Evolutionary conservation across 2,329 filamentous ascomycete species (phyloP).

Genomic region (Aspergillus sp.): DNA sequence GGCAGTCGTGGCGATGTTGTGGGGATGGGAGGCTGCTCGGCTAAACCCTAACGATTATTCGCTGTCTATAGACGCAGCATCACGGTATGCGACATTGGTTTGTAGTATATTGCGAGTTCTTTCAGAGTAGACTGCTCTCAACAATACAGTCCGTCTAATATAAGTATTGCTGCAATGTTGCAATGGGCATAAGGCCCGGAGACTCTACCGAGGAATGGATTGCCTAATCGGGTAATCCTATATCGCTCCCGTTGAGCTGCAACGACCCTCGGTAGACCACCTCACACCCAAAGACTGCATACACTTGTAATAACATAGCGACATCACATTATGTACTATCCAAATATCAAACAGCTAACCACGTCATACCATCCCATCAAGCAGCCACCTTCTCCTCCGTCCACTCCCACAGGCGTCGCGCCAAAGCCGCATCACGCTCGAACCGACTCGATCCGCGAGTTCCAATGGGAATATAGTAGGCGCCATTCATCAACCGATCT

Average conservation of each 20-base stretch:
- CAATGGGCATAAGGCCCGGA: too few species aligned
- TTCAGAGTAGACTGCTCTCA: too few species aligned
- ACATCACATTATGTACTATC: not conserved
- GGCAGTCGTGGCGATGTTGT: constrained; percentile 11
- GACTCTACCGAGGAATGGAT: too few species aligned
- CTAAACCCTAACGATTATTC: constrained; percentile 35
- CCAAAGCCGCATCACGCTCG: constrained; percentile 32
- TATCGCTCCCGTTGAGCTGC: too few species aligned
- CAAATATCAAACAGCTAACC: not conserved
- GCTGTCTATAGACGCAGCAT: not conserved
- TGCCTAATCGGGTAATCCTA: constrained; percentile 18
- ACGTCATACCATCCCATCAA: not conserved
- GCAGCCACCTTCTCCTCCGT: constrained; percentile 36
- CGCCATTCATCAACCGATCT: constrained; percentile 35
- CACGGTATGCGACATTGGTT: not conserved
- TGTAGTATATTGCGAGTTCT: too few species aligned
- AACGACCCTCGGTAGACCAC: too few species aligned
- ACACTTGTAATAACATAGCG: not conserved
- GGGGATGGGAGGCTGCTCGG: constrained; percentile 33
- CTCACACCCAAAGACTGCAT: too few species aligned
- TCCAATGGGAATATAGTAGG: constrained; percentile 44
- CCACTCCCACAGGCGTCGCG: constrained; percentile 44
- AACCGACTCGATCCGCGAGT: constrained; percentile 26
- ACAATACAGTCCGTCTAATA: too few species aligned
- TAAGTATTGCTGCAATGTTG: too few species aligned